phyloP scores from a whole-genome alignment of 2,329 filamentous ascomycete genomes.

The Aspergillus glaucus region DNA sequence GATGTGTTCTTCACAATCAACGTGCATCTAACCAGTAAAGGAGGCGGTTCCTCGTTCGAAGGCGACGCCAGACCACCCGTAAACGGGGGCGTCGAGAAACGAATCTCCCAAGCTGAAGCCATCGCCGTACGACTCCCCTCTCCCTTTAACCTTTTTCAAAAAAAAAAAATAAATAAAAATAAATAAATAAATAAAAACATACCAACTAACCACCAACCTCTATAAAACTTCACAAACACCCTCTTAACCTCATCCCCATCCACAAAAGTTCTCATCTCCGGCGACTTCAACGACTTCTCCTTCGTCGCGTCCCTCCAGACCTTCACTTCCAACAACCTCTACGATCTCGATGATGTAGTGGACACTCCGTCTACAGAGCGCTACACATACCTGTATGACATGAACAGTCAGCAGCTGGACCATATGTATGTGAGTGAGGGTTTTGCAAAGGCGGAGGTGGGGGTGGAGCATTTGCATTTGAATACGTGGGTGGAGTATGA shows the following conservation, averaged over 20 bases:
- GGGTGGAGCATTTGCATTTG: slow-evolving; percentile 60
- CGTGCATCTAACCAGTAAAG: slow-evolving; percentile 63
- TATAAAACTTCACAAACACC: slow-evolving; percentile 48
- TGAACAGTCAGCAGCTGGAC: slow-evolving; percentile 64
- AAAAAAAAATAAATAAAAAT: not conserved
- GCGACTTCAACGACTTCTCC: slow-evolving; percentile 68
- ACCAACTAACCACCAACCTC: not conserved
- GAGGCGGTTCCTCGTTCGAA: slow-evolving; percentile 57
- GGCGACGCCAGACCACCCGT: slow-evolving; percentile 61
- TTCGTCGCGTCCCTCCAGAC: slow-evolving; percentile 54
- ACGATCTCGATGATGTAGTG: slow-evolving; percentile 57
- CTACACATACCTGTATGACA: slow-evolving; percentile 66
- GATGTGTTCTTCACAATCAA: slow-evolving; percentile 61
- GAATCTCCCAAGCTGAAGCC: slow-evolving; percentile 52
- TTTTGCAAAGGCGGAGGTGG: slow-evolving; percentile 37
- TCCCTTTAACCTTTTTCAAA: not conserved
- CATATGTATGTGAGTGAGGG: slow-evolving; percentile 61
- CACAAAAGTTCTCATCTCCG: slow-evolving; percentile 55
- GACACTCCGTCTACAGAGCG: slow-evolving; percentile 51
- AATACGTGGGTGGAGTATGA: slow-evolving; percentile 60
- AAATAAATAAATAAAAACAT: not conserved
- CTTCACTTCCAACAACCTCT: slow-evolving; percentile 52
- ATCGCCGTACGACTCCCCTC: slow-evolving; percentile 45
- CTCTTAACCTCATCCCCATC: slow-evolving; percentile 53
- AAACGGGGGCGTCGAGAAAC: slow-evolving; percentile 56